Evolutionary conservation across 2,329 filamentous ascomycete genomes (phyloP), one percentile per base, ranked within the genome.

Genomic region (Aureobasidium pullulans): DNA sequence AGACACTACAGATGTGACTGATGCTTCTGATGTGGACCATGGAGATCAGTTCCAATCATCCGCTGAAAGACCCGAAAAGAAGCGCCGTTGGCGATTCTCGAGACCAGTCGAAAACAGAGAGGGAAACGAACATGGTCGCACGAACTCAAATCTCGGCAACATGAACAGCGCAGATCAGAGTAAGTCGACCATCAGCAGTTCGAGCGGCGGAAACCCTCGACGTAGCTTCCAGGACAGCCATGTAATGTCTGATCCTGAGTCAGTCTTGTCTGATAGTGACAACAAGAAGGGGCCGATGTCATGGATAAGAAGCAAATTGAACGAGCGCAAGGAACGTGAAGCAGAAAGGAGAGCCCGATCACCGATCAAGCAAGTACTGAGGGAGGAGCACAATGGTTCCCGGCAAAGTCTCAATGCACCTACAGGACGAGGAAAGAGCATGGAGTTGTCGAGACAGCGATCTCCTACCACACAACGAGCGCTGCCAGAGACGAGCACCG

Each of bases 1-100:
- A 0, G 84, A 82, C 2, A 79, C 85, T 64, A 94, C 93, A 28
- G 91, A 95, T 64, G 84, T 86, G 23, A 96, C 90, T 0, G 91
- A 96, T 68, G 70, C 85, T 32, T 91, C 96, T 63, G 85, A 88
- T 62, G 72, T 80, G 9, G 89, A 91, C 32, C 88, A 88, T 62
- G 72, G 80, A 9, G 89, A 91, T 31, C 88, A 90, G 34, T 66
- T 72, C 0, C 66, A 69, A 6, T 63, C 65, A 36, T 67, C 71
- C 19, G 70, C 67, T 44, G 77, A 83, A 13, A 85, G 88, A 57
- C 85, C 82, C 65, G 85, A 88, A 57, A 88, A 85, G 72, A 88
- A 86, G 67, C 84, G 81, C 60, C 84, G 87, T 77, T 90, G 90
- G 77, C 79, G 91, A 56, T 87, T 90, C 16, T 85, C 85, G 19